Evolutionary conservation across 208 protist species (phyloP), one percentile per base, ranked within the genome.

Genomic region (Leishmania mexicana): DNA sequence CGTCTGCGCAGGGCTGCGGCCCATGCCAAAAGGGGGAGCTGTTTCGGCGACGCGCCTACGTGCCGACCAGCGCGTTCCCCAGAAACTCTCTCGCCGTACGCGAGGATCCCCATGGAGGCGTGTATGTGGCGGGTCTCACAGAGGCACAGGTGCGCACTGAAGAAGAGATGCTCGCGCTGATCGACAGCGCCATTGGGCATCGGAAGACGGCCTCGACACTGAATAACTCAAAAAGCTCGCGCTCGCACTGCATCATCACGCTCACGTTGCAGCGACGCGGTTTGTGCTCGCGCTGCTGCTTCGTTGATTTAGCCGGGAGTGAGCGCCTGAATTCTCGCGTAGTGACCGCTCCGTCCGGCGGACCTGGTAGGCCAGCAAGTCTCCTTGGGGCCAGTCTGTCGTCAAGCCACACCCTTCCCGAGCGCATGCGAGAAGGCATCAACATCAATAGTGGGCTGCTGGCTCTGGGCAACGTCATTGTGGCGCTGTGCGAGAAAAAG

Each of bases 291-390:
- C 94, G 94, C 38, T 94, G 98, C 81, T 96, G 83, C 81, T 92
- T 99, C 31, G 98, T 99, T 13, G 98, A 99, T 82, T 89, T 99
- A 13, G 98, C 98, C 1, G 98, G 98, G 47, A 97, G 89, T 72
- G 98, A 99, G 88, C 92, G 97, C 19, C 87, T 97, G 42, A 95
- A 93, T 67, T 94, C 96, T 11, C 86, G 94, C 42, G 88, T 85
- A 13, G 58, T 89, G 31, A 80, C 80, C 67, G 64, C 76, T 38
- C 57, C 70, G 13, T 54, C 40, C 19, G 78, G 76, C 28, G 19
- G 51, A 31, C 64, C 8, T 68, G 42, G 64, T 45, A 54, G 57
- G 7, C 17, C 17, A 15, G 53, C 60, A 31, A 54, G n/a, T 24
- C 53, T 74, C 7, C 15, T 67, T 2, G 81, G 83, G 83, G 71